Conservation (phyloP, 495 filamentous ascomycete species). For the Lichina pygmaea region DNA sequence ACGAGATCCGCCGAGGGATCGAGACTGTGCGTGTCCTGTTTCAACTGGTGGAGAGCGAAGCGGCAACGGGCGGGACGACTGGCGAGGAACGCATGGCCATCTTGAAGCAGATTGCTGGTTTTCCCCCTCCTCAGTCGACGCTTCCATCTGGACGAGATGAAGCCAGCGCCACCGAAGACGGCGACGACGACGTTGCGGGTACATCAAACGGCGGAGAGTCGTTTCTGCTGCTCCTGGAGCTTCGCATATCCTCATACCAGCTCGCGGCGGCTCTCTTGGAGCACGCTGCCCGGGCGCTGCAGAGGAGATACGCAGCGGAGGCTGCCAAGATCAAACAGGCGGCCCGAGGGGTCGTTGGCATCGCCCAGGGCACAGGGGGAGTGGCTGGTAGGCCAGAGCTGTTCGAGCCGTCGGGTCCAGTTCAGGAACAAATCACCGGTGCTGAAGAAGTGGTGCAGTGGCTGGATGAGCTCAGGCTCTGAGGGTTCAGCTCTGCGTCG, state of each 20-base stretch:
- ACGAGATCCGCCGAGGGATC: slow-evolving; percentile 17
- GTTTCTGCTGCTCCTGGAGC: neutral
- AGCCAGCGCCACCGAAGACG: no score
- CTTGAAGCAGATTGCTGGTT: neutral
- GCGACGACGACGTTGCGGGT: no score
- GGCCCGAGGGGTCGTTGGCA: no score
- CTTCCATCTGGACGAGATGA: no score
- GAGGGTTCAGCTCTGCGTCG: neutral
- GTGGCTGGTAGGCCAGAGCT: no score
- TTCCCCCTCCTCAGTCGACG: neutral
- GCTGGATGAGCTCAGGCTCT: neutral
- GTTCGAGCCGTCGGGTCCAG: no score
- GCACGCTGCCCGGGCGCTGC: neutral
- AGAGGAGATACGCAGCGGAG: neutral
- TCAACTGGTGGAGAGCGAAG: slow-evolving; percentile 17
- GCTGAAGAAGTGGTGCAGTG: neutral
- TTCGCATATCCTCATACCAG: neutral
- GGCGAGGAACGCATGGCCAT: neutral
- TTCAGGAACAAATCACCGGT: neutral
- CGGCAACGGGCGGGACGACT: neutral
- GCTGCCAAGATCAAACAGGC: neutral
- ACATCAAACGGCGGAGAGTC: no score
- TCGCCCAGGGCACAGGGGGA: no score
- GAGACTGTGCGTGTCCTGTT: slow-evolving; percentile 25
- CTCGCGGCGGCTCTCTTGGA: neutral